phyloP scores from a whole-genome alignment of 805 yeast genomes.

The Grigorovia humatica region DNA sequence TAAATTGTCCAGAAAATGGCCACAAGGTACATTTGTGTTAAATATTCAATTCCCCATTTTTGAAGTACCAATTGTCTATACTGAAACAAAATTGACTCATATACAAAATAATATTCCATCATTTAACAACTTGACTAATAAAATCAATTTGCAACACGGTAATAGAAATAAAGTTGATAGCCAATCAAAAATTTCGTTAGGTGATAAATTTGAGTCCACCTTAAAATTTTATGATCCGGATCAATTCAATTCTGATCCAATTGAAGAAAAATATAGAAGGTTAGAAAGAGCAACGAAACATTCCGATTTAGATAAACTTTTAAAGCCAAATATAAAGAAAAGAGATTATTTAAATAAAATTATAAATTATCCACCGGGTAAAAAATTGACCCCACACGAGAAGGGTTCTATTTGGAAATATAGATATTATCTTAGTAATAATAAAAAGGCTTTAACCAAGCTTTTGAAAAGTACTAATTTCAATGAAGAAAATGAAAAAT shows the following conservation, averaged over 20 bases:
- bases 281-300: slow-evolving; percentile 76
- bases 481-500: slow-evolving; percentile 72
- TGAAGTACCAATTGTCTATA: slow-evolving; percentile 62
- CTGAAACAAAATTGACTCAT: slow-evolving; percentile 40
- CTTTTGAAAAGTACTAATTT: slow-evolving; percentile 81
- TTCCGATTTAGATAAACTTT: slow-evolving; percentile 66
- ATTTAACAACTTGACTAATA: slow-evolving; percentile 31
- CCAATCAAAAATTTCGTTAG: slow-evolving; percentile 21
- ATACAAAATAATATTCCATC: slow-evolving; percentile 27
- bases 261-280: slow-evolving; percentile 77
- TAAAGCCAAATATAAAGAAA: slow-evolving; percentile 78
- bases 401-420: slow-evolving; percentile 86
- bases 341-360: slow-evolving; percentile 65
- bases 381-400: slow-evolving; percentile 69
- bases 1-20: slow-evolving; percentile 12
- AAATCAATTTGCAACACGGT: slow-evolving; percentile 2
- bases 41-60: slow-evolving; percentile 52
- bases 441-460: slow-evolving; percentile 62
- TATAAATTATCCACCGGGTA: slow-evolving; percentile 71
- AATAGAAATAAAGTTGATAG: slow-evolving; percentile 22
- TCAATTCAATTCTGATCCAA: slow-evolving; percentile 60
- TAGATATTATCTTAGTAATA: slow-evolving; percentile 66
- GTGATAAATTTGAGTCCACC: slow-evolving; percentile 24
- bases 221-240: slow-evolving; percentile 58
- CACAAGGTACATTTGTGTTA: slow-evolving; percentile 28